Conservation (phyloP, 2,329 filamentous ascomycete genomes). For the Blastomyces parvus region DNA sequence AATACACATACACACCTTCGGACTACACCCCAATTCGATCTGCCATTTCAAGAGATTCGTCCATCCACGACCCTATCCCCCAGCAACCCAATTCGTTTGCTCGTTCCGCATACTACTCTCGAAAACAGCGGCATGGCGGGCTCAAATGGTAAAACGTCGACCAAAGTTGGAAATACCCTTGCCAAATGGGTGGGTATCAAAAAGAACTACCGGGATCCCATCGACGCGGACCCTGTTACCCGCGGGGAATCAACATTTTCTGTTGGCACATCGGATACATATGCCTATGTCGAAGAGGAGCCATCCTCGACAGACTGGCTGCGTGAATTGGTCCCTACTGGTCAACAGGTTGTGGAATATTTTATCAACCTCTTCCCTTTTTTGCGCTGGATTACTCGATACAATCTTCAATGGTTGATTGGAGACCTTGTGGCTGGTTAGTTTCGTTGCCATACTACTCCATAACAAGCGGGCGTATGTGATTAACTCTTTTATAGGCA, state of each 20-base stretch:
- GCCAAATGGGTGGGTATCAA: constrained; percentile 79
- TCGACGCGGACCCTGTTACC: constrained; percentile 53
- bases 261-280: constrained; percentile 60
- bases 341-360: constrained; percentile 50
- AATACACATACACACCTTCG: background rate
- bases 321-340: constrained; percentile 51
- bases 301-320: constrained; percentile 70
- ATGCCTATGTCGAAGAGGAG: constrained; percentile 72
- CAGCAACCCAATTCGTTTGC: background rate
- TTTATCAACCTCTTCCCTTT: constrained; percentile 73
- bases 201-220: constrained; percentile 54
- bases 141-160: background rate
- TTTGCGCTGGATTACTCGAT: constrained; percentile 73
- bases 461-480: background rate
- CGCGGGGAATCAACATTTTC: constrained; percentile 74
- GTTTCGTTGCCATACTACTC: constrained; percentile 22
- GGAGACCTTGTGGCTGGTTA: constrained; percentile 83
- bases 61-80: background rate
- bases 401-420: constrained; percentile 80
- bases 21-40: background rate
- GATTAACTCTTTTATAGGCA: constrained; percentile 35
- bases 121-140: background rate
- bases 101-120: background rate
- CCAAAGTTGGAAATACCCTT: constrained; percentile 58
- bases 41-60: background rate